Percentiles rank a stretch among this genome's conserved stretches.
Conservation (phyloP, 1,284 basidiomycete species). For the Cystobasidium sp. region DNA sequence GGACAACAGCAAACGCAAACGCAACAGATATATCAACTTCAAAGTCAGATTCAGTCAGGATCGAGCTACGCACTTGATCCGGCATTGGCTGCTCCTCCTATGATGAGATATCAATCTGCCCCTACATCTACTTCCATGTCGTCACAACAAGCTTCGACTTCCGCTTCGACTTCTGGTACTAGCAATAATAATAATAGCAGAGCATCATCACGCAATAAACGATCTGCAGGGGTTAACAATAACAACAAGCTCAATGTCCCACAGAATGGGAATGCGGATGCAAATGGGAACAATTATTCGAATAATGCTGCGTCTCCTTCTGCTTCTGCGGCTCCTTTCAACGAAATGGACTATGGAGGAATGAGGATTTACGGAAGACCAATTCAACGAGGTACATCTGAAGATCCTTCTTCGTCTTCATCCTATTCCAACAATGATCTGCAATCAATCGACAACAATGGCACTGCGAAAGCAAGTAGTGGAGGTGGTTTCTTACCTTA, state of each 20-base stretch:
- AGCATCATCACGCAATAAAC: not conserved
- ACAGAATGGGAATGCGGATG: not conserved
- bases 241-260: not conserved
- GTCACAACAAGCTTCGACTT: constrained; percentile 7
- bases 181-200: not conserved
- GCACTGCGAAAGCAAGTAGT: not conserved
- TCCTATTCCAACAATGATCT: not conserved
- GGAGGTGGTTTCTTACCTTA: constrained; percentile 47
- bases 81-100: not conserved
- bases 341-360: constrained; percentile 30
- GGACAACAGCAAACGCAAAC: not conserved
- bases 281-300: not conserved
- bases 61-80: too few relatives aligned
- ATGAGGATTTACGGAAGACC: constrained; percentile 41
- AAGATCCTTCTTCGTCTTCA: constrained; percentile 10
- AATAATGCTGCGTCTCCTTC: not conserved
- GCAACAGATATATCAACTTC: too few relatives aligned
- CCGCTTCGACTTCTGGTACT: constrained; percentile 1
- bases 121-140: not conserved
- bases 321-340: constrained; percentile 13
- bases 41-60: too few relatives aligned
- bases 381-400: constrained; percentile 17
- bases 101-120: constrained; percentile 34
- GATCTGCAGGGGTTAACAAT: not conserved
- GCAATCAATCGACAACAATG: not conserved